Evolutionary conservation across 2,329 filamentous ascomycete species (phyloP).

Genomic region (Xylariaceae sp.): DNA sequence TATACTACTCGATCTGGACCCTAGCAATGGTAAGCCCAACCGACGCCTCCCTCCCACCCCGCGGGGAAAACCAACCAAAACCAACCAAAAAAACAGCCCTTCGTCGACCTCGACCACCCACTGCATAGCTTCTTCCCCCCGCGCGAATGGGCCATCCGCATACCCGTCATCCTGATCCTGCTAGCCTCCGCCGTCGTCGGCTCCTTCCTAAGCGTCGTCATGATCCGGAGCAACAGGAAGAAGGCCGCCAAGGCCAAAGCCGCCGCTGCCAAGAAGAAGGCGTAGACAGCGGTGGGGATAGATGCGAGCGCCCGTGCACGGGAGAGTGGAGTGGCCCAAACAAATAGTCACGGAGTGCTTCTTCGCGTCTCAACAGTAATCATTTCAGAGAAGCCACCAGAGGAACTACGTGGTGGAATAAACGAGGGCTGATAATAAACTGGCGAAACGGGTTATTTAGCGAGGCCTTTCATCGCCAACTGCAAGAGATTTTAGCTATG

Average conservation of each 20-base stretch:
- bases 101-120: slow-evolving; percentile 90
- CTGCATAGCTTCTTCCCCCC: slow-evolving; percentile 94
- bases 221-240: slow-evolving; percentile 98
- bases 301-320: neutral
- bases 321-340: neutral
- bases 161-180: slow-evolving; percentile 93
- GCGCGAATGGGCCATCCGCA: slow-evolving; percentile 97
- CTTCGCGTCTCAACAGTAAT: neutral
- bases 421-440: neutral
- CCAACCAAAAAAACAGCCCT: slow-evolving; percentile 62
- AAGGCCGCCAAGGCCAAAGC: slow-evolving; percentile 91
- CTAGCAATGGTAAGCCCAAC: slow-evolving; percentile 74
- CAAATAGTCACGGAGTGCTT: neutral
- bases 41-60: slow-evolving; percentile 4
- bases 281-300: slow-evolving; percentile 47
- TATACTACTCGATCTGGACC: slow-evolving; percentile 97
- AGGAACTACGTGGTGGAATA: neutral
- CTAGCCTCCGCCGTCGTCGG: slow-evolving; percentile 90
- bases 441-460: neutral
- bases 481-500: neutral
- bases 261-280: slow-evolving; percentile 76
- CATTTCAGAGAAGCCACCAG: neutral
- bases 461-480: neutral
- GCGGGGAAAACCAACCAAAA: slow-evolving; percentile 7
- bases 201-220: slow-evolving; percentile 91